These are phyloP conservation scores for Peronospora belbahrii DNA, from an alignment of 352 stramenopile genomes.

Conservation along the genomic window DNA sequence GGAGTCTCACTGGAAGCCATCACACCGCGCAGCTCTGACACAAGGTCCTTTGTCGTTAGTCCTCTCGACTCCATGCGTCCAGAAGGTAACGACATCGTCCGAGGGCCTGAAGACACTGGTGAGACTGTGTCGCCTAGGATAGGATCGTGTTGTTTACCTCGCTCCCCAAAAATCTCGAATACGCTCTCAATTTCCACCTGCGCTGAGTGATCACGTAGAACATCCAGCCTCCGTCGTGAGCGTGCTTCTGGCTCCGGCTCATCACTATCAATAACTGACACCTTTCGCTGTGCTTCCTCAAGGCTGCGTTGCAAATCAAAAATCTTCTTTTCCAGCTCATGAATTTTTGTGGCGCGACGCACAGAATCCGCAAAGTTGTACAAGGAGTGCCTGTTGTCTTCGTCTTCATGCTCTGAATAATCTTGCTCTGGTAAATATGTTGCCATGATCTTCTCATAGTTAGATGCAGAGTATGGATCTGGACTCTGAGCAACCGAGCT, in stretches of 20 bases:
- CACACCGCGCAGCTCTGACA: slow-evolving; percentile 50
- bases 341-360: slow-evolving; percentile 30
- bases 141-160: slow-evolving; percentile 12
- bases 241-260: slow-evolving; percentile 42
- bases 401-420: slow-evolving; percentile 24
- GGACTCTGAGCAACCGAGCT: slow-evolving; percentile 18
- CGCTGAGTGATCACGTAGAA: slow-evolving; percentile 35
- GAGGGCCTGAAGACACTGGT: slow-evolving; percentile 7
- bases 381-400: slow-evolving; percentile 13
- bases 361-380: slow-evolving; percentile 22
- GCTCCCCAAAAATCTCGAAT: slow-evolving; percentile 37
- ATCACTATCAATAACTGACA: slow-evolving; percentile 48
- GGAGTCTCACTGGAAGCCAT: slow-evolving; percentile 62
- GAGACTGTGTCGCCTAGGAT: slow-evolving; percentile 9
- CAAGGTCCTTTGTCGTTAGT: slow-evolving; percentile 42
- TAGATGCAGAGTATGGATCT: slow-evolving; percentile 48
- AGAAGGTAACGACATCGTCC: slow-evolving; percentile 16
- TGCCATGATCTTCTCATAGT: slow-evolving; percentile 62
- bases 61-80: slow-evolving; percentile 6
- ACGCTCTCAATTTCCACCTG: slow-evolving; percentile 46
- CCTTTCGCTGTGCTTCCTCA: slow-evolving; percentile 48
- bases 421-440: slow-evolving; percentile 26
- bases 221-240: slow-evolving; percentile 21
- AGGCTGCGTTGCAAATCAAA: slow-evolving; percentile 49
- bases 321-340: slow-evolving; percentile 58